Evolutionary conservation across 2,329 filamentous ascomycete species (phyloP).

Genomic region (Pestalotiopsis sp.): DNA sequence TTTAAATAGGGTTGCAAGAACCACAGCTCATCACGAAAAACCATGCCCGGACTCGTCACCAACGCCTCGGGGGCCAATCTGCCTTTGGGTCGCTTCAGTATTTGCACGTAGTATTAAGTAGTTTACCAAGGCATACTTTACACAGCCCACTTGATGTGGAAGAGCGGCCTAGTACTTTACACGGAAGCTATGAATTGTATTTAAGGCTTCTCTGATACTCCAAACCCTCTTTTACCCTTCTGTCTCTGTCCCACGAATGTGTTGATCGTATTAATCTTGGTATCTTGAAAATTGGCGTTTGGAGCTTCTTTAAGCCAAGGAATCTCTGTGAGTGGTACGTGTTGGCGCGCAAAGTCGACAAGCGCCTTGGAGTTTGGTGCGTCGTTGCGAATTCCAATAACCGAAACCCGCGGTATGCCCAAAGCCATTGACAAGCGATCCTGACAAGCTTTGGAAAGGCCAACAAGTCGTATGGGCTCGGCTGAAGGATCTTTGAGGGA

Average conservation of each 20-base stretch:
- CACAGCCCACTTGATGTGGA: no score
- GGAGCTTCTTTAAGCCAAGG: constrained; percentile 56
- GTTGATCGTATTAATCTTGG: constrained; percentile 49
- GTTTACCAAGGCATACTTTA: no score
- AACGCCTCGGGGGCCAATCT: no score
- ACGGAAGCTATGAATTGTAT: neutral
- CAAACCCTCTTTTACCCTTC: neutral
- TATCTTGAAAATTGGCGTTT: constrained; percentile 40
- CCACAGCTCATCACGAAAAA: no score
- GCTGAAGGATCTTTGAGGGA: constrained; percentile 41
- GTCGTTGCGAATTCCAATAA: constrained; percentile 58
- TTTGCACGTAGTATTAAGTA: no score
- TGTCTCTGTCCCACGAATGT: constrained; percentile 34
- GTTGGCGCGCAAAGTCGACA: constrained; percentile 54
- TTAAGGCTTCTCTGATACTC: neutral
- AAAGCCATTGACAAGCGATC: constrained; percentile 57
- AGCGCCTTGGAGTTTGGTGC: constrained; percentile 61
- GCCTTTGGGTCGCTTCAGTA: no score
- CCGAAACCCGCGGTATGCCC: constrained; percentile 65
- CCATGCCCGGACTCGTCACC: no score
- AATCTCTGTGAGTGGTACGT: constrained; percentile 53
- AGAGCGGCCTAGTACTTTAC: neutral
- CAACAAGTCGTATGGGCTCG: constrained; percentile 57
- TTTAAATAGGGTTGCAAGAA: no score
- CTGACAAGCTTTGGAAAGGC: constrained; percentile 62